Base-by-base conservation (phyloP, 2,329 filamentous ascomycete genomes). In the Neocatenulostroma microsporum region DNA sequence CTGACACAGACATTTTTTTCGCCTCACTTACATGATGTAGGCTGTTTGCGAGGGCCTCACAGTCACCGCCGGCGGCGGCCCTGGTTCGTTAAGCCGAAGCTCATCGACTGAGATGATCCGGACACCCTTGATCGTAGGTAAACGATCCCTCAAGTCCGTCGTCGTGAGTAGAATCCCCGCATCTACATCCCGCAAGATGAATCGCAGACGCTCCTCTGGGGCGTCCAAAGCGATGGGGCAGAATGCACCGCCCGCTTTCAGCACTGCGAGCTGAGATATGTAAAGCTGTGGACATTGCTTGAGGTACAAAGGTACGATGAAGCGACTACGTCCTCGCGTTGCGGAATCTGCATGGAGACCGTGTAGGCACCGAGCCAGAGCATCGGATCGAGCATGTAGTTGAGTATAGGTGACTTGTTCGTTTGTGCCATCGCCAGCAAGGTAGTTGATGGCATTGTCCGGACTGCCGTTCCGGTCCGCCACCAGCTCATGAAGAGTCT, bases 1-100 rank as follows among this genome's bases (percentile, higher is more conserved):
- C 17, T 20, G 27, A 12, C 3, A 33, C 2, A 19, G 19, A n/a
- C n/a, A n/a, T n/a, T n/a, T n/a, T n/a, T n/a, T n/a, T n/a, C n/a
- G n/a, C n/a, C n/a, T n/a, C 19, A 25, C 39, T 28, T 94, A 95
- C 78, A 94, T 87, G 41, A 94, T 76, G 64, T 95, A 95, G 17
- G 88, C 86, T 17, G 88, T 58, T 24, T 53, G 36, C n/a, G 45
- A 36, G 3, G 49, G 30, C 2, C 30, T 28, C 18, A 47, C 37
- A 5, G 41, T 20, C 7, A 35, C 10, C 10, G 24, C 17, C 14
- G 40, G 13, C 6, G 5, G 21, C 5, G 31, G 8, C 10, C 13
- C 9, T 13, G 9, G 6, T 65, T 65, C 19, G 73, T 51, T 34
- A 49, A 64, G 11, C 56, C 55, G 14, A 15, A n/a, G 17, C 8